These are phyloP conservation scores for Wickerhamomyces queroliae DNA, from an alignment of 805 yeast species.

Conservation along the genomic window DNA sequence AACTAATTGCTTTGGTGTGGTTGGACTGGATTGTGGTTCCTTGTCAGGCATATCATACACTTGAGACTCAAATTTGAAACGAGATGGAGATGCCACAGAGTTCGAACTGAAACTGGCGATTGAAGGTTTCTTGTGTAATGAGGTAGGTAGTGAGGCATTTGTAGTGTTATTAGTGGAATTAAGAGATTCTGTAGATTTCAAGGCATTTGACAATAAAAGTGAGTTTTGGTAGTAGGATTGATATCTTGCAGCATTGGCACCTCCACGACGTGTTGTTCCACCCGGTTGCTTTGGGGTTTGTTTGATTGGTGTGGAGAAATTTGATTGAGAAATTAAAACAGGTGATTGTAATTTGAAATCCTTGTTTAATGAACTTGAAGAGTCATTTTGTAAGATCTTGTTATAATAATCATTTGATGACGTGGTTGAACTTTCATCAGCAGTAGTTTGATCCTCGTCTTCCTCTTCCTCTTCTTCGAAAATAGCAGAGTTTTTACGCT, in stretches of 20 bases:
- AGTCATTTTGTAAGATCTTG: slow-evolving; percentile 6
- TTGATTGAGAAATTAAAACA: slow-evolving; percentile 6
- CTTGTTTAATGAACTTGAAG: slow-evolving; percentile 8
- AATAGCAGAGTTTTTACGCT: slow-evolving; percentile 21
- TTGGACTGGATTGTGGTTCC: background rate
- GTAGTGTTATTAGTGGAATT: slow-evolving; percentile 8
- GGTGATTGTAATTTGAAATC: slow-evolving; percentile 2
- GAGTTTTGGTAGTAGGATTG: slow-evolving; percentile 43
- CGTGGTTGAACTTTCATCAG: slow-evolving; percentile 9
- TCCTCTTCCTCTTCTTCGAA: slow-evolving; percentile 28
- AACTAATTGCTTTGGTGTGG: background rate
- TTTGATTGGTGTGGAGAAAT: slow-evolving; percentile 24
- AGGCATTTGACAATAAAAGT: slow-evolving; percentile 35
- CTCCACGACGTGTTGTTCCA: slow-evolving; percentile 19
- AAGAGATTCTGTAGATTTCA: slow-evolving; percentile 33
- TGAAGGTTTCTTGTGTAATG: slow-evolving; percentile 15
- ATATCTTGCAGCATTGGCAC: slow-evolving; percentile 44
- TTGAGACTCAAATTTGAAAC: slow-evolving; percentile 32
- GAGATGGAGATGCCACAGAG: slow-evolving; percentile 19
- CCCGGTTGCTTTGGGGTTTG: slow-evolving; percentile 8
- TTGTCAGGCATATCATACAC: slow-evolving; percentile 29
- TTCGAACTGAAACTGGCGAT: slow-evolving; percentile 14
- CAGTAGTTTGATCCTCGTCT: slow-evolving; percentile 12
- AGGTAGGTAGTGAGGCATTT: too few species aligned
- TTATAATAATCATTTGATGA: slow-evolving; percentile 9